Evolutionary conservation across 108 stramenopile species (phyloP).

Genomic region (Cyclostephanos tholiformis): DNA sequence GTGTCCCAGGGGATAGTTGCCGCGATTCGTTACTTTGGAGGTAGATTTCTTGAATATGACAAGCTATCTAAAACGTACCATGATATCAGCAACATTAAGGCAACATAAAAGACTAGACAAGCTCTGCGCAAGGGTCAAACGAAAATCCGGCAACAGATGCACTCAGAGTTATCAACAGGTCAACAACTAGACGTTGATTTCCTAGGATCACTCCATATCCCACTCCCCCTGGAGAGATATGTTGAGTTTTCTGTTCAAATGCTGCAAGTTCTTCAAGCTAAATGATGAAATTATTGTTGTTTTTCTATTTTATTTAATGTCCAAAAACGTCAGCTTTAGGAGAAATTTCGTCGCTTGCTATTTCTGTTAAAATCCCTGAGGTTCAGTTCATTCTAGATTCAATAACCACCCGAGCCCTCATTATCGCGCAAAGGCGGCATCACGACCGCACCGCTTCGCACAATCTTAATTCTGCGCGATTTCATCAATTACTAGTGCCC

Average conservation of each 20-base stretch:
- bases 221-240: neutral
- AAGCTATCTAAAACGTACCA: constrained; percentile 40
- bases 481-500: neutral
- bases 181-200: neutral
- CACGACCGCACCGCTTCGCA: no score
- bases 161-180: neutral
- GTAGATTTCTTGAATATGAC: constrained; percentile 75
- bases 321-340: no score
- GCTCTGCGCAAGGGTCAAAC: constrained; percentile 57
- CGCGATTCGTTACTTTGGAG: constrained; percentile 11
- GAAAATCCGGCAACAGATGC: constrained; percentile 44
- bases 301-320: no score
- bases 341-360: no score
- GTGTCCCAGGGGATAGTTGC: constrained; percentile 16
- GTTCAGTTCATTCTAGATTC: no score
- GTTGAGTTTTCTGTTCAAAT: constrained; percentile 6
- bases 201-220: no score
- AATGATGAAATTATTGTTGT: no score
- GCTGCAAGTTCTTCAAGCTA: neutral
- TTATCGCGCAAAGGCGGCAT: no score
- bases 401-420: no score
- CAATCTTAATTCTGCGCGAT: neutral
- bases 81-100: constrained; percentile 76
- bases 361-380: no score
- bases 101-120: constrained; percentile 58